Percentiles rank a stretch among this genome's conserved stretches.
These are phyloP conservation scores for Sutorius eximius DNA, from an alignment of 1,284 basidiomycete genomes.

Conservation along the genomic window DNA sequence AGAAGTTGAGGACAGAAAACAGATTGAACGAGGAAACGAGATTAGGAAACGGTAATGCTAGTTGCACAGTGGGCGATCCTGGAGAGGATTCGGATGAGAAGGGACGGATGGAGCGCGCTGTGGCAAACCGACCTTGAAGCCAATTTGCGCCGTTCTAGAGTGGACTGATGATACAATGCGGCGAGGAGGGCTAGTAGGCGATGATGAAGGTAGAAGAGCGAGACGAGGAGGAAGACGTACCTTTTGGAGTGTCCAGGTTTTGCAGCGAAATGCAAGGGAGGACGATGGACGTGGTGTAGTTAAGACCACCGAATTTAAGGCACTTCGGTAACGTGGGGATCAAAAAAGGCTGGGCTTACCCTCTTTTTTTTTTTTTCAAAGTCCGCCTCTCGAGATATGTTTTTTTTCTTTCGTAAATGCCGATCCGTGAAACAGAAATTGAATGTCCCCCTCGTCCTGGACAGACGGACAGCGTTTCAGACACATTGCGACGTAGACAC, in stretches of 20 bases:
- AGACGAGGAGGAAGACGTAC: constrained; percentile 17
- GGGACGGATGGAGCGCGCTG: background rate
- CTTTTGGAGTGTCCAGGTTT: constrained; percentile 46
- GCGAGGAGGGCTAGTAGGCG: constrained; percentile 41
- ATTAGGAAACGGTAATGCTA: constrained; percentile 60
- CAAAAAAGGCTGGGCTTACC: constrained; percentile 59
- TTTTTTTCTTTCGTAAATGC: constrained; percentile 27
- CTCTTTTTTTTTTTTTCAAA: constrained; percentile 46
- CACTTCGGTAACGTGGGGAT: constrained; percentile 46
- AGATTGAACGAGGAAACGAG: constrained; percentile 50
- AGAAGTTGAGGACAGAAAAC: constrained; percentile 52
- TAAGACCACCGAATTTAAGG: constrained; percentile 39
- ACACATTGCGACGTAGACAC: background rate
- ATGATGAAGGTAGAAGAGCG: constrained; percentile 13
- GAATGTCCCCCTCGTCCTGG: background rate
- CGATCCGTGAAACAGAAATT: constrained; percentile 21
- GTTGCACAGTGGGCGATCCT: constrained; percentile 69
- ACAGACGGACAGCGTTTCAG: background rate
- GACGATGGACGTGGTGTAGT: constrained; percentile 38
- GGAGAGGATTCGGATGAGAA: constrained; percentile 13
- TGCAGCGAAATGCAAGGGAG: constrained; percentile 38
- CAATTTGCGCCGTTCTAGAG: constrained; percentile 74
- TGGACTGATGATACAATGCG: constrained; percentile 76
- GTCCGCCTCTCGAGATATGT: constrained; percentile 33
- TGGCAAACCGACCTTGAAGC: constrained; percentile 57